Conservation (phyloP, 805 yeast genomes). For the Lipomyces starkeyi region DNA sequence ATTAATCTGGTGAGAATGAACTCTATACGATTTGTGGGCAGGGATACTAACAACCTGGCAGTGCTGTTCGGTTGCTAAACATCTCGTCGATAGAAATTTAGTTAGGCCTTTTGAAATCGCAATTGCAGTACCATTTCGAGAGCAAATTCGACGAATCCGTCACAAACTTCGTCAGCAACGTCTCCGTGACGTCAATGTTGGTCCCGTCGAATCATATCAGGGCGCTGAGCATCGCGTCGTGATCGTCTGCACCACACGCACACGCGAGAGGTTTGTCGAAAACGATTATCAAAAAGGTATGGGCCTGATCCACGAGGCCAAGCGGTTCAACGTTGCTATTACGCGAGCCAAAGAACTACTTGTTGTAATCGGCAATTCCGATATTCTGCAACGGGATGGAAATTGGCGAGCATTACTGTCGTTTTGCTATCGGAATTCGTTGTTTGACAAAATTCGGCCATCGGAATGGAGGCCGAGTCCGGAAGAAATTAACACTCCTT, state of each 20-base stretch:
- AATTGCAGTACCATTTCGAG: slow-evolving; percentile 36
- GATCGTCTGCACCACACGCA: slow-evolving; percentile 34
- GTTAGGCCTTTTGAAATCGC: slow-evolving; percentile 29
- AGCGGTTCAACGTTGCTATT: slow-evolving; percentile 53
- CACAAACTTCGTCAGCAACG: slow-evolving; percentile 14
- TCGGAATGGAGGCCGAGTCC: slow-evolving; percentile 25
- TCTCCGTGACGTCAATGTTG: slow-evolving; percentile 36
- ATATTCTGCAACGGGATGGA: slow-evolving; percentile 27
- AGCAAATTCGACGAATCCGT: slow-evolving; percentile 30
- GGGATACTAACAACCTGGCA: background rate
- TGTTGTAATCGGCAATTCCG: slow-evolving; percentile 54
- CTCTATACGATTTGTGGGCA: background rate
- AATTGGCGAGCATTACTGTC: slow-evolving; percentile 34
- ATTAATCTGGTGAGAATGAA: slow-evolving; percentile 17
- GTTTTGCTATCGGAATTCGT: slow-evolving; percentile 27
- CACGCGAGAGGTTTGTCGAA: slow-evolving; percentile 29
- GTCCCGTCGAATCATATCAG: slow-evolving; percentile 36
- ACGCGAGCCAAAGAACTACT: slow-evolving; percentile 55
- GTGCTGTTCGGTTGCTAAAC: slow-evolving; percentile 18
- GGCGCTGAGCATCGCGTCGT: slow-evolving; percentile 36
- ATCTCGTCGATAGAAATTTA: slow-evolving; percentile 11
- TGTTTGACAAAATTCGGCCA: slow-evolving; percentile 19
- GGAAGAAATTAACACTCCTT: slow-evolving; percentile 31
- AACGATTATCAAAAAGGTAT: slow-evolving; percentile 26
- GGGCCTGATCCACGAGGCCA: slow-evolving; percentile 36